phyloP scores from a whole-genome alignment of 306 rosid genomes.

The Casuarina glauca region DNA sequence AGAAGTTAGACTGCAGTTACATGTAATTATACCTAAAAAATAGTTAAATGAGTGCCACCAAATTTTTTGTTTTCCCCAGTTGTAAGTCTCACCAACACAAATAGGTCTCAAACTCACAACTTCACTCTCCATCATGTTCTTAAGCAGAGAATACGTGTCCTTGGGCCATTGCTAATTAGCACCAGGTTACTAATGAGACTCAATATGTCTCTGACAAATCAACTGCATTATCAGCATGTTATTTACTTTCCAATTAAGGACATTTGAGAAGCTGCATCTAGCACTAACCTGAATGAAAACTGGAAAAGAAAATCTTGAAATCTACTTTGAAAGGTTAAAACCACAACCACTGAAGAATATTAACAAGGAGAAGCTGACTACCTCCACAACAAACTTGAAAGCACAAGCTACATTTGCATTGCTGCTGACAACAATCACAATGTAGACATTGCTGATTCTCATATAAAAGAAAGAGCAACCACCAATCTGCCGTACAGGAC shows the following conservation, averaged over 20 bases:
- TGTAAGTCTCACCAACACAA: neutral
- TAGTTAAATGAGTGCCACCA: neutral
- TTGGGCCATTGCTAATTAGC: neutral
- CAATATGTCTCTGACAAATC: neutral
- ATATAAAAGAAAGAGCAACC: conserved; percentile 95
- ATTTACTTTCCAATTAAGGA: neutral
- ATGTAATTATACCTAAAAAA: neutral
- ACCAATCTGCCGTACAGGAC: conserved; percentile 98
- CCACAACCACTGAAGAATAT: conserved; percentile 7
- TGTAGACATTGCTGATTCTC: conserved; percentile 96
- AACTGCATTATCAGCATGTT: neutral
- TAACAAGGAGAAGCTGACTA: conserved; percentile 30
- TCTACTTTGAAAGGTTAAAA: neutral
- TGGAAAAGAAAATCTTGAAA: neutral
- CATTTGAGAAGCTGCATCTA: conserved; percentile 4
- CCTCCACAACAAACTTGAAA: conserved; percentile 99
- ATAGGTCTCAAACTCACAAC: neutral
- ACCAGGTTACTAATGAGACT: neutral
- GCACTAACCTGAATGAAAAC: neutral
- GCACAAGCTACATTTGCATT: conserved; percentile 98
- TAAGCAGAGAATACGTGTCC: neutral
- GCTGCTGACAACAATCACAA: conserved; percentile 97
- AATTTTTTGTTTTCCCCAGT: neutral
- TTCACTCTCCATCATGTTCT: neutral
- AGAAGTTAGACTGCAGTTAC: too few species aligned